These are phyloP conservation scores for Beauveria brongniartii DNA, from an alignment of 2,329 filamentous ascomycete genomes.

Conservation along the genomic window DNA sequence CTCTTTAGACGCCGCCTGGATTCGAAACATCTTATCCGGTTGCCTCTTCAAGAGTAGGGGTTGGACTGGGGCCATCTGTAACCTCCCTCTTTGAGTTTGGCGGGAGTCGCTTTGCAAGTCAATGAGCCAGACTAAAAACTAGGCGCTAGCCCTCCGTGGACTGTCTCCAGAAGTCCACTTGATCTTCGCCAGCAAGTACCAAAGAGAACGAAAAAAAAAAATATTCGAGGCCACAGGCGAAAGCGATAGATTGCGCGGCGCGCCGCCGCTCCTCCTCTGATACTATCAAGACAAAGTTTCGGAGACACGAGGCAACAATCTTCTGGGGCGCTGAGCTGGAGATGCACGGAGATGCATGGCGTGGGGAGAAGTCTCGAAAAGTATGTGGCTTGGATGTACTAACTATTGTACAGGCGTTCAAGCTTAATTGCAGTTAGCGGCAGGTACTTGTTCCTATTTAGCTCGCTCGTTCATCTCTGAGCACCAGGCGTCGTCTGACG, in stretches of 20 bases:
- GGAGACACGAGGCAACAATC: neutral
- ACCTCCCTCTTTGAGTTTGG: conserved; percentile 9
- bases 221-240: neutral
- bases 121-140: neutral
- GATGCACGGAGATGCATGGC: neutral
- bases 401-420: neutral
- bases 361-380: neutral
- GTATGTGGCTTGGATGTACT: neutral
- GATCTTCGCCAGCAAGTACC: neutral
- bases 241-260: neutral
- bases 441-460: neutral
- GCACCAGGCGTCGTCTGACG: no score
- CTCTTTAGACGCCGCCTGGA: neutral
- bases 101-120: conserved; percentile 1
- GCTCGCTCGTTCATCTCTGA: no score
- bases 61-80: neutral
- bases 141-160: neutral
- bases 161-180: neutral
- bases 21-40: neutral
- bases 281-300: neutral
- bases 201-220: neutral
- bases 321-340: neutral
- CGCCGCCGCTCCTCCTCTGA: neutral
- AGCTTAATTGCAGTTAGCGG: neutral
- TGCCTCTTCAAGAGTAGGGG: conserved; percentile 6